A percentile compares a stretch with the other conserved stretches of the same genome.
Conservation (phyloP, 805 yeast species). For the Suhomyces xylopsoci region DNA sequence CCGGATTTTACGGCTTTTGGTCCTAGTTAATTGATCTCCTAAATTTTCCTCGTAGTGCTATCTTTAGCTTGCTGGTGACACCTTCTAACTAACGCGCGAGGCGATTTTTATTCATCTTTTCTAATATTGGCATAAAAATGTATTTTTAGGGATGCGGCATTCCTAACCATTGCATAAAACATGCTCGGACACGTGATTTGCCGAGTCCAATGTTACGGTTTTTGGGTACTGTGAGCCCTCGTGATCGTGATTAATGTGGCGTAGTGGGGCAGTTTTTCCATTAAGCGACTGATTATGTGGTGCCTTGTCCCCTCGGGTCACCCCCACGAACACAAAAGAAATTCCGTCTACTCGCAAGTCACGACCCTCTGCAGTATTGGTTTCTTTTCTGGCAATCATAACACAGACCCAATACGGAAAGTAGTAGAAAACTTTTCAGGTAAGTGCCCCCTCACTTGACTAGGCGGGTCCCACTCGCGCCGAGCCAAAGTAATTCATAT, state of each 20-base stretch:
- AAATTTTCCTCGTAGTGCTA: not conserved
- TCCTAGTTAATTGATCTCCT: not conserved
- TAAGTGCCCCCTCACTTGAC: not conserved
- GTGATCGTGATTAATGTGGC: not conserved
- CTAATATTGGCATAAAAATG: not conserved
- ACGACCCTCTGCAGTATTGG: not conserved
- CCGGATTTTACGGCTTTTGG: not conserved
- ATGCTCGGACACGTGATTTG: not conserved
- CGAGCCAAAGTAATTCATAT: not conserved
- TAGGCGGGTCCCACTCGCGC: not conserved
- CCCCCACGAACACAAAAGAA: conserved; percentile 2
- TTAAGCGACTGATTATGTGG: not conserved
- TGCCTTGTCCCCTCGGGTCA: conserved; percentile 2
- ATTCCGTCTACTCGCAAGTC: not conserved
- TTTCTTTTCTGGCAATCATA: conserved; percentile 4
- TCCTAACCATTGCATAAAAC: not conserved
- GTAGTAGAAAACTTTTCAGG: conserved; percentile 2
- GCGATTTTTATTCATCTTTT: not conserved
- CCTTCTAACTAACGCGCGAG: not conserved
- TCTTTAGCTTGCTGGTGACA: not conserved
- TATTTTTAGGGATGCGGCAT: not conserved
- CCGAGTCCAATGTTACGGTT: not conserved
- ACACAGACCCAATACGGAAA: not conserved
- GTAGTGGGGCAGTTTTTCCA: not conserved
- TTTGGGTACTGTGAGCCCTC: not conserved